A percentile compares a stretch with the other conserved stretches of the same genome.
phyloP scores from a whole-genome alignment of 169 alveolate species.

The Plasmodium fragile region DNA sequence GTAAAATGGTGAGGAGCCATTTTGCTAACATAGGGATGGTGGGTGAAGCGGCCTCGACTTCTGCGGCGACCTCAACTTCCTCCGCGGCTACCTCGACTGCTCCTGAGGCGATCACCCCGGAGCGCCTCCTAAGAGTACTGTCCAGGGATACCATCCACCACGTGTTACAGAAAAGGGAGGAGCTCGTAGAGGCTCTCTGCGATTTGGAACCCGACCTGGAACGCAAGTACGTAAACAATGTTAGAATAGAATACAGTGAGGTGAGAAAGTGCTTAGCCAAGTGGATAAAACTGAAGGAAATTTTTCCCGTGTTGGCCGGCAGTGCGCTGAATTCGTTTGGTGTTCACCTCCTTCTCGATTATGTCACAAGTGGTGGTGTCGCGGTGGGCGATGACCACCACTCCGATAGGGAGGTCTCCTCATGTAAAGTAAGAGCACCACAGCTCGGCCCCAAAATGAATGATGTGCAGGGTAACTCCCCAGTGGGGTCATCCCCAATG shows the following conservation, averaged over 20 bases:
- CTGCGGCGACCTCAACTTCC: no score
- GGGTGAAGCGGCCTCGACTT: background rate
- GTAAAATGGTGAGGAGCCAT: conserved; percentile 20
- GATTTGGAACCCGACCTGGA: conserved; percentile 56
- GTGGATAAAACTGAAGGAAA: conserved; percentile 14
- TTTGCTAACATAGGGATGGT: conserved; percentile 17
- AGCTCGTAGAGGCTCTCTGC: conserved; percentile 54
- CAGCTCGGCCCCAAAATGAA: background rate
- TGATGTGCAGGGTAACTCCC: background rate
- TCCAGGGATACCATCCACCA: conserved; percentile 15
- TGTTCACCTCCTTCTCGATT: conserved; percentile 54
- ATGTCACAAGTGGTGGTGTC: conserved; percentile 8
- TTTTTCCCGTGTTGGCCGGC: conserved; percentile 62
- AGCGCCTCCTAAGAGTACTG: background rate
- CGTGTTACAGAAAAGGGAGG: conserved; percentile 60
- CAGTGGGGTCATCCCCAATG: background rate
- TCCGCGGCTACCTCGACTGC: background rate
- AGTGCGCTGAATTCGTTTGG: conserved; percentile 71
- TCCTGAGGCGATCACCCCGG: background rate
- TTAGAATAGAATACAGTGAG: conserved; percentile 13
- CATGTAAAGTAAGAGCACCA: background rate
- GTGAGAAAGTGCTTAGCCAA: conserved; percentile 6
- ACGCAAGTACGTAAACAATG: conserved; percentile 57
- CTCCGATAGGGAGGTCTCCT: background rate
- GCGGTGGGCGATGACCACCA: background rate